Percentiles rank a stretch among this genome's conserved stretches.
Conservation (phyloP, 2,329 filamentous ascomycete species). For the Colletotrichum karsti region DNA sequence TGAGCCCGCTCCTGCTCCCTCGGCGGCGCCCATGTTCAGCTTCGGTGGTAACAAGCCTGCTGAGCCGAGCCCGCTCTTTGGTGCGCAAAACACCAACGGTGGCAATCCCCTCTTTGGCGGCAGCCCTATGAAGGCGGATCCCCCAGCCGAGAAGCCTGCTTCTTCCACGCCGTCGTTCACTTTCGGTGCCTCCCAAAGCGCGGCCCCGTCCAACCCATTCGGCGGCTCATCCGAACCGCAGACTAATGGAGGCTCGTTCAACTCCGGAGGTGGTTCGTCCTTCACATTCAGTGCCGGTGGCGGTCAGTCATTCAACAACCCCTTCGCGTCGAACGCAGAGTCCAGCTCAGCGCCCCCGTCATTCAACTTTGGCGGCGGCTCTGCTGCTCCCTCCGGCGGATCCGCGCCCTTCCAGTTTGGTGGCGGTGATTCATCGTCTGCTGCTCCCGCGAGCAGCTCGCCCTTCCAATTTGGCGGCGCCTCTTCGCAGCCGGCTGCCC, state of each 20-base stretch:
- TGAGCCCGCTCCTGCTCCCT: background rate
- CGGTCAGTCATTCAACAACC: slow-evolving; percentile 46
- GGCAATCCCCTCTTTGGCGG: slow-evolving; percentile 46
- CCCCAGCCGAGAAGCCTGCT: slow-evolving; percentile 45
- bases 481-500: slow-evolving; percentile 11
- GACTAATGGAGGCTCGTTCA: slow-evolving; percentile 34
- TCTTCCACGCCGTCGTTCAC: slow-evolving; percentile 40
- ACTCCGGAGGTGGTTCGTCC: slow-evolving; percentile 31
- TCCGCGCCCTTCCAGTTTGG: slow-evolving; percentile 50
- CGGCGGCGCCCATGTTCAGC: slow-evolving; percentile 40
- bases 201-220: slow-evolving; percentile 28
- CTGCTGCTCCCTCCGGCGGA: slow-evolving; percentile 24
- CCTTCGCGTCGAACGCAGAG: slow-evolving; percentile 43
- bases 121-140: slow-evolving; percentile 51
- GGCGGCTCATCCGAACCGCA: slow-evolving; percentile 22
- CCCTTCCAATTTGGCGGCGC: slow-evolving; percentile 30
- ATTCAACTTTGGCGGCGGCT: slow-evolving; percentile 48
- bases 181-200: slow-evolving; percentile 44
- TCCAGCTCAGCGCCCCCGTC: slow-evolving; percentile 33
- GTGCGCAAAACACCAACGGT: slow-evolving; percentile 37
- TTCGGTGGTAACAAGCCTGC: slow-evolving; percentile 41
- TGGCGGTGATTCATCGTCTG: slow-evolving; percentile 32
- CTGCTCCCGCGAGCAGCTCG: slow-evolving; percentile 24
- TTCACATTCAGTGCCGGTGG: slow-evolving; percentile 34
- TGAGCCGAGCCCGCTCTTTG: slow-evolving; percentile 47